Evolutionary conservation across 371 early-diverging fungal species (phyloP).

Genomic region (Actinomucor elegans): DNA sequence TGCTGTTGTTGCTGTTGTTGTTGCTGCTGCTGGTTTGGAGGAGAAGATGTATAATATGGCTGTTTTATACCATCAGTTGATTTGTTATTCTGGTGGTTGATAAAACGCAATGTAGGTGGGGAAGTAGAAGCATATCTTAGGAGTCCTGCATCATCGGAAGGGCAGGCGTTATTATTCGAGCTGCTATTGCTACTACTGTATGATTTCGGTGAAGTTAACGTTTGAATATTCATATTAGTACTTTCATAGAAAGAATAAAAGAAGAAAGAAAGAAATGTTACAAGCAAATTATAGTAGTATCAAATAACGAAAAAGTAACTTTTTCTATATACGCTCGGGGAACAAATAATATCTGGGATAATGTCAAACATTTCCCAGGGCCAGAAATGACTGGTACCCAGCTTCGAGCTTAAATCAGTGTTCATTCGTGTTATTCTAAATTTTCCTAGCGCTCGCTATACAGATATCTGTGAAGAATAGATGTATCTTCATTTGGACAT

Average conservation of each 20-base stretch:
- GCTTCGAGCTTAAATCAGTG: too few relatives aligned
- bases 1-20: not conserved
- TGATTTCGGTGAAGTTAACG: conserved; percentile 13
- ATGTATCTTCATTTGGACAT: not conserved
- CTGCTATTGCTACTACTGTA: conserved; percentile 3
- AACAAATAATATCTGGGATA: conserved; percentile 8
- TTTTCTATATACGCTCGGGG: not conserved
- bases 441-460: too few relatives aligned
- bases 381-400: conserved; percentile 10
- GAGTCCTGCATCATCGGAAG: conserved; percentile 13
- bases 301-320: not conserved
- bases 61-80: too few relatives aligned
- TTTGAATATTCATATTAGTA: conserved; percentile 19
- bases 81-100: not conserved
- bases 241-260: not conserved
- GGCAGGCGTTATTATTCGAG: not conserved
- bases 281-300: not conserved
- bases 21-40: not conserved
- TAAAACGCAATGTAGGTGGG: not conserved
- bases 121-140: conserved; percentile 7
- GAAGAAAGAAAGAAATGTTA: not conserved
- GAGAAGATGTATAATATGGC: not conserved
- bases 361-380: conserved; percentile 22
- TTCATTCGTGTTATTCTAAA: too few relatives aligned
- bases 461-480: too few relatives aligned